These are phyloP conservation scores for Diaporthe destruens DNA, from an alignment of 2,329 filamentous ascomycete genomes.

Conservation along the genomic window DNA sequence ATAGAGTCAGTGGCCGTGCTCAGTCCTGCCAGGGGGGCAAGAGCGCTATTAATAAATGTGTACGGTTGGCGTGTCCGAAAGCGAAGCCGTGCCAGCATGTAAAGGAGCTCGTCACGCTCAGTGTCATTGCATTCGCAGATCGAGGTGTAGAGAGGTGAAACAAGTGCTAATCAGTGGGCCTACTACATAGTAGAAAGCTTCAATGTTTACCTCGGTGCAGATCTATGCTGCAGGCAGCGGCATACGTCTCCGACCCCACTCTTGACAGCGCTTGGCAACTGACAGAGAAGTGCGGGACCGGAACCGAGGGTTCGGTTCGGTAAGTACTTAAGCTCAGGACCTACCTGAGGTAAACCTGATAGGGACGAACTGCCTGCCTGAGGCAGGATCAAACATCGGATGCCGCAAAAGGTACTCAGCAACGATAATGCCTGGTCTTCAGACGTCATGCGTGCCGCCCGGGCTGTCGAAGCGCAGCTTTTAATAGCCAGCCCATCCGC, in stretches of 20 bases:
- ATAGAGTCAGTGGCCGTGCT: neutral
- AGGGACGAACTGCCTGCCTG: conserved; percentile 4
- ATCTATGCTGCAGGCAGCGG: conserved; percentile 20
- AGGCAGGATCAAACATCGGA: conserved; percentile 25
- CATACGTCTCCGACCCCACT: neutral
- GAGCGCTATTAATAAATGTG: too few species aligned
- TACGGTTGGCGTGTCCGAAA: neutral
- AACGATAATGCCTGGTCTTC: conserved; percentile 31
- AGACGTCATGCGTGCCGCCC: conserved; percentile 10
- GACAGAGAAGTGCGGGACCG: conserved; percentile 11
- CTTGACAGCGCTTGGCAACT: conserved; percentile 31
- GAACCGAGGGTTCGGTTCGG: conserved; percentile 2
- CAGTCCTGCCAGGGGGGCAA: neutral
- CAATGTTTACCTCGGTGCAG: neutral
- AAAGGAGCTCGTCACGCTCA: neutral
- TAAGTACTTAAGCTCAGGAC: too few species aligned
- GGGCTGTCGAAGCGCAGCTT: conserved; percentile 10
- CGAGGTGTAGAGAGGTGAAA: neutral
- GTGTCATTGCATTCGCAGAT: neutral
- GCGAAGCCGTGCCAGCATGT: neutral
- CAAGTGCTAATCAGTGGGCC: neutral
- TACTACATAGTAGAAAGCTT: too few species aligned
- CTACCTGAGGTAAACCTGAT: neutral
- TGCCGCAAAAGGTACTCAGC: conserved; percentile 13
- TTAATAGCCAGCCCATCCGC: conserved; percentile 26